phyloP scores from a whole-genome alignment of 768 basidiomycete species.

The Austroboletus eburneus region DNA sequence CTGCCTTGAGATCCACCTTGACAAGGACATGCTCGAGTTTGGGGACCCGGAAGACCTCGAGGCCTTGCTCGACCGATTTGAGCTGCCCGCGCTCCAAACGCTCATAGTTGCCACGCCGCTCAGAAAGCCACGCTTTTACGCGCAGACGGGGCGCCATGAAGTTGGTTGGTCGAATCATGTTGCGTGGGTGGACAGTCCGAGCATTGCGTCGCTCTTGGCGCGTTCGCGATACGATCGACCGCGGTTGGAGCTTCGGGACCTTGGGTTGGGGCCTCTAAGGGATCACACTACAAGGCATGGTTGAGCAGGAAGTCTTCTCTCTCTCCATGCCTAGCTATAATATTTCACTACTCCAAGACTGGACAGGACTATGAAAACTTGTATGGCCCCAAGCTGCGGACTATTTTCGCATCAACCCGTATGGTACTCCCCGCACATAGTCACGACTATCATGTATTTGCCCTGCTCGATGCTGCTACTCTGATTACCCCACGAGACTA shows the following conservation, averaged over 20 bases:
- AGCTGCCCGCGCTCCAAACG: slow-evolving; percentile 16
- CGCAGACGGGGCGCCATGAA: background rate
- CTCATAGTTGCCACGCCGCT: slow-evolving; percentile 10
- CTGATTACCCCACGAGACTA: no score
- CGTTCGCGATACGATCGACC: slow-evolving; percentile 8
- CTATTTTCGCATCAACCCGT: no score
- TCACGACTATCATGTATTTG: no score
- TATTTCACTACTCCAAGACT: no score
- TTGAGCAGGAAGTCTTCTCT: no score
- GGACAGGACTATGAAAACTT: no score
- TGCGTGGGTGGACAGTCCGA: slow-evolving; percentile 14
- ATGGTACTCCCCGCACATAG: no score
- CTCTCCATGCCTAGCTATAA: no score
- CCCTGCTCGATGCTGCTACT: no score
- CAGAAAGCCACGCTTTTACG: background rate
- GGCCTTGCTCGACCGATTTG: slow-evolving; percentile 19
- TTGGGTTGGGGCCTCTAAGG: background rate
- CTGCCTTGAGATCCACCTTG: slow-evolving; percentile 17
- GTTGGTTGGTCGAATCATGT: slow-evolving; percentile 3
- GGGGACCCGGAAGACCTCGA: slow-evolving; percentile 16
- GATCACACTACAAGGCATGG: no score
- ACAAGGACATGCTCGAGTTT: slow-evolving; percentile 18
- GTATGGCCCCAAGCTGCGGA: no score
- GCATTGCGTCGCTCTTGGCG: slow-evolving; percentile 11
- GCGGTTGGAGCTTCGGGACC: slow-evolving; percentile 7